Evolutionary conservation across 768 basidiomycete genomes (phyloP).

Genomic region (Termitomyces sp.): DNA sequence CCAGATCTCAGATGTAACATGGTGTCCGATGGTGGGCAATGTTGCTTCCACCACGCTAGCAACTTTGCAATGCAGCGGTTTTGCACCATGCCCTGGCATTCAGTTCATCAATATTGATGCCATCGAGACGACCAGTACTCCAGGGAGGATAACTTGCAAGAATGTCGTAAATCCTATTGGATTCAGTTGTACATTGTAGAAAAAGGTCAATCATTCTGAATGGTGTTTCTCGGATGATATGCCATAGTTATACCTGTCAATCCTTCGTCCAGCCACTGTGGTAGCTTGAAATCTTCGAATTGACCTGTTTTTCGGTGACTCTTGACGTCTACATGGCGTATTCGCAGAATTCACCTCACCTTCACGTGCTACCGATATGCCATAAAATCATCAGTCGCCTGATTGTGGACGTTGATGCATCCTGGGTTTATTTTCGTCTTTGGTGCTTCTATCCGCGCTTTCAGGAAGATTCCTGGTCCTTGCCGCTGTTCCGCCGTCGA

Average conservation of each 20-base stretch:
- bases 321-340: neutral
- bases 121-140: slow-evolving; percentile 11
- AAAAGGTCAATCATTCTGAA: neutral
- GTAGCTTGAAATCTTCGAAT: neutral
- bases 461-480: neutral
- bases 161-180: slow-evolving; percentile 20
- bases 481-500: neutral
- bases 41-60: slow-evolving; percentile 19
- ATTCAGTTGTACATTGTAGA: slow-evolving; percentile 18
- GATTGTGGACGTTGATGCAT: neutral
- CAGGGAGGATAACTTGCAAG: slow-evolving; percentile 15
- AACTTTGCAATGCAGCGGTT: slow-evolving; percentile 26
- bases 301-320: neutral
- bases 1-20: slow-evolving; percentile 27
- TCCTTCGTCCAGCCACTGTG: neutral
- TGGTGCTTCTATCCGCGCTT: neutral
- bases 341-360: neutral
- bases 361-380: neutral
- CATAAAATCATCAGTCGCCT: neutral
- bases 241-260: neutral
- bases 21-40: slow-evolving; percentile 23
- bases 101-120: slow-evolving; percentile 17
- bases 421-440: neutral
- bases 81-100: slow-evolving; percentile 24
- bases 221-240: neutral